Conservation (phyloP, 306 rosid species). For the Vachellia pachyceras region DNA sequence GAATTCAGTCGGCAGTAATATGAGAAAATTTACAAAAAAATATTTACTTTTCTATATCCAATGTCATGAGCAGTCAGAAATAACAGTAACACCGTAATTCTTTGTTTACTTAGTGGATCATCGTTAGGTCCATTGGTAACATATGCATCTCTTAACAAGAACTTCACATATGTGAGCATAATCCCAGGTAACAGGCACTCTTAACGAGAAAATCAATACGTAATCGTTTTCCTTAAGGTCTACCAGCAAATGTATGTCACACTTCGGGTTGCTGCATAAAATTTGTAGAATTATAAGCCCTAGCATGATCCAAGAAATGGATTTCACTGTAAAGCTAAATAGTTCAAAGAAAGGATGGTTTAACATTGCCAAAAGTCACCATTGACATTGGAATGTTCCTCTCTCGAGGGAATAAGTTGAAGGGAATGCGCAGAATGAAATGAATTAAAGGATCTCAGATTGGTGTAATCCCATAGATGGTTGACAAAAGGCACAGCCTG, state of each 20-base stretch:
- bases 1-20: not conserved
- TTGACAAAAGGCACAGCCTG: not conserved
- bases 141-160: not conserved
- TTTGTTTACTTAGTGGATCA: not conserved
- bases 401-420: not conserved
- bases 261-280: not conserved
- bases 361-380: not conserved
- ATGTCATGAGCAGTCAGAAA: slow-evolving; percentile 3
- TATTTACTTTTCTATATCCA: not conserved
- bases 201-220: not conserved
- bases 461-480: not conserved
- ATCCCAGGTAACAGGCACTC: not conserved
- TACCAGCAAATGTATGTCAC: not conserved
- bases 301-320: not conserved
- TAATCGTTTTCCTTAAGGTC: not conserved
- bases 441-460: not conserved
- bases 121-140: slow-evolving; percentile 13
- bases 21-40: not conserved
- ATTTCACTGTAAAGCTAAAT: not conserved
- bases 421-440: not conserved
- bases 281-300: not conserved
- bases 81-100: not conserved
- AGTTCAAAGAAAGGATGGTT: not conserved
- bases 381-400: not conserved
- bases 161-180: not conserved